Conservation (phyloP, 176 grass and related monocot species). For the Aegilops umbellulata region DNA sequence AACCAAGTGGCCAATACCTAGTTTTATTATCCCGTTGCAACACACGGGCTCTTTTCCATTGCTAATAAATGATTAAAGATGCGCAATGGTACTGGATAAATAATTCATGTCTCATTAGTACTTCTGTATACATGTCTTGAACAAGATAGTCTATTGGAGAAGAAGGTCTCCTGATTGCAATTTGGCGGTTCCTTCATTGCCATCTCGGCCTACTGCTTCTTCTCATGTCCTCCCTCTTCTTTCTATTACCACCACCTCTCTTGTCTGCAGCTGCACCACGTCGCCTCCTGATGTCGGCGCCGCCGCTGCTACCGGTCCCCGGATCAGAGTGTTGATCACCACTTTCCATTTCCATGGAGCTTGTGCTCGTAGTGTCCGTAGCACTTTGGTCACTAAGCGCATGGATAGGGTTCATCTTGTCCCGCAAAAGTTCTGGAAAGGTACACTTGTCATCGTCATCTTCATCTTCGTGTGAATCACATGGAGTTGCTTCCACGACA, state of each 20-base stretch:
- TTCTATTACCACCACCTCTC: not conserved
- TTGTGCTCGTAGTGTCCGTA: not conserved
- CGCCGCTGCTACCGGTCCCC: not conserved
- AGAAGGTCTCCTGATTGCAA: not conserved
- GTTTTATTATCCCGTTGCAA: too few species aligned
- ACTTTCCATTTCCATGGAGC: not conserved
- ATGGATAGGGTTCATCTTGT: not conserved
- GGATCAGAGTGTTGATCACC: not conserved
- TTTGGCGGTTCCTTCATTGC: not conserved
- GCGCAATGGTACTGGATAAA: not conserved
- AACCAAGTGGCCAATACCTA: too few species aligned
- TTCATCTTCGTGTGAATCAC: not conserved
- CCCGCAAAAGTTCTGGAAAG: conserved; percentile 14
- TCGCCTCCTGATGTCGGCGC: not conserved
- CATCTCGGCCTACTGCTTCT: conserved; percentile 31
- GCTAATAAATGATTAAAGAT: not conserved
- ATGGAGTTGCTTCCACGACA: not conserved
- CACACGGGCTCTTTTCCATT: too few species aligned
- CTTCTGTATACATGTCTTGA: not conserved
- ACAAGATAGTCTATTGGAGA: not conserved
- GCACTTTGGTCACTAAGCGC: not conserved
- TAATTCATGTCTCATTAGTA: not conserved
- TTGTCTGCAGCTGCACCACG: not conserved
- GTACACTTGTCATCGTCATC: not conserved
- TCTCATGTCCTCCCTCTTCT: not conserved